A percentile compares a stretch with the other conserved stretches of the same genome.
Conservation (phyloP, 805 yeast genomes). For the Gaillardinia entomophila region DNA sequence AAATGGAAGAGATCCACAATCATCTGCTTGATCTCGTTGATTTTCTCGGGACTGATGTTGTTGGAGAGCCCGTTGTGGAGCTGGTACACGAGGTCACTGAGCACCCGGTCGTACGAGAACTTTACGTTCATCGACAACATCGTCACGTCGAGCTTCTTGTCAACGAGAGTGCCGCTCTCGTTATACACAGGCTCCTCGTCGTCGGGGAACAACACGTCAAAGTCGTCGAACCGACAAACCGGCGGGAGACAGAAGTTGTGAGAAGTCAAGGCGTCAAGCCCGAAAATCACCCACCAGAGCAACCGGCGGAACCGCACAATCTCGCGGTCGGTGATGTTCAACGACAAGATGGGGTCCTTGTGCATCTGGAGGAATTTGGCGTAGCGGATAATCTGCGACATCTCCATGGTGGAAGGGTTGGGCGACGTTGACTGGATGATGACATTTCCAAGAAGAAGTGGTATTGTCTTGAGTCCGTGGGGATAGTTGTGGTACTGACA, state of each 20-base stretch:
- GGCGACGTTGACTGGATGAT: constrained; percentile 49
- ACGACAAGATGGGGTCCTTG: constrained; percentile 53
- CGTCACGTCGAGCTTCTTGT: constrained; percentile 36
- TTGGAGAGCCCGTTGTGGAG: constrained; percentile 45
- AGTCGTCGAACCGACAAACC: constrained; percentile 45
- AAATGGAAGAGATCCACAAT: constrained; percentile 45
- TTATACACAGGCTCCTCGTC: constrained; percentile 35
- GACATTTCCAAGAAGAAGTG: constrained; percentile 42
- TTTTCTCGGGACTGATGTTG: constrained; percentile 31
- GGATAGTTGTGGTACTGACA: constrained; percentile 48
- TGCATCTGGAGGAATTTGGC: constrained; percentile 53
- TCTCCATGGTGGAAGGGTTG: constrained; percentile 50
- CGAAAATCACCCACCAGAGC: constrained; percentile 66
- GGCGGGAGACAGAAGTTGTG: constrained; percentile 53
- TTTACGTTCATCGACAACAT: constrained; percentile 49
- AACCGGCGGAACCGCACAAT: constrained; percentile 48
- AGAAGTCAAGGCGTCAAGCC: constrained; percentile 52
- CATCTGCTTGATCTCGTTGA: constrained; percentile 41
- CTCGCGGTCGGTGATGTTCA: constrained; percentile 43
- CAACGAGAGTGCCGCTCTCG: constrained; percentile 20
- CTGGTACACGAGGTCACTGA: constrained; percentile 48
- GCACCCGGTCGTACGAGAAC: constrained; percentile 44
- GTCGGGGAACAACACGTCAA: constrained; percentile 52
- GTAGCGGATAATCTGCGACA: constrained; percentile 50
- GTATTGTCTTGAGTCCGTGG: constrained; percentile 37